Evolutionary conservation across 164 flowering plant genomes (phyloP).

Genomic region (Magnolia kwangsiensis): DNA sequence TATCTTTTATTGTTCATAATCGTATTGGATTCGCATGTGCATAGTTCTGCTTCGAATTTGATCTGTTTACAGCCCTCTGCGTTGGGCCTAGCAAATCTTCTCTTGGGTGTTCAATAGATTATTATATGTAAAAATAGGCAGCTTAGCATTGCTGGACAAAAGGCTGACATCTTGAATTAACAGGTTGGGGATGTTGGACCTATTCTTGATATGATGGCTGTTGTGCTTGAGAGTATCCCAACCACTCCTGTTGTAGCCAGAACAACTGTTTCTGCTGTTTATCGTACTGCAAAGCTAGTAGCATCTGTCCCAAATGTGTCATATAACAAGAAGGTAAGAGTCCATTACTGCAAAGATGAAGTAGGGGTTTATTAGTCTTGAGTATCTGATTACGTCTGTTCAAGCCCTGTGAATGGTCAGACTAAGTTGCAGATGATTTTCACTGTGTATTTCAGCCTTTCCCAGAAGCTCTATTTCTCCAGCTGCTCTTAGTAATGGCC

Average conservation of each 20-base stretch:
- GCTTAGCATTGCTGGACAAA: not conserved
- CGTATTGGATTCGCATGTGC: too few relatives aligned
- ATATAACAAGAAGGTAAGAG: conserved; percentile 65
- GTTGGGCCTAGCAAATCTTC: too few relatives aligned
- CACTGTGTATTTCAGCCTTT: conserved; percentile 53
- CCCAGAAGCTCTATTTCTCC: conserved; percentile 88
- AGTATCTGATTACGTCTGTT: not conserved
- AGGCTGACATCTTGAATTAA: conserved; percentile 8
- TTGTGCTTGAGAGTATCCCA: conserved; percentile 67
- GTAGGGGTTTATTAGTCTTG: not conserved
- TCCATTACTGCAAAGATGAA: not conserved
- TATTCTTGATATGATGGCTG: conserved; percentile 82
- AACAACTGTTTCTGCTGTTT: conserved; percentile 62
- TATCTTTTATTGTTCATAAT: too few relatives aligned
- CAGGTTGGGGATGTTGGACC: conserved; percentile 93
- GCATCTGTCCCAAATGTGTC: conserved; percentile 60
- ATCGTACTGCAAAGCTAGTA: conserved; percentile 56
- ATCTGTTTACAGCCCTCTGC: too few relatives aligned
- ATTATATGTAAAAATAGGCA: not conserved
- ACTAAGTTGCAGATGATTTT: conserved; percentile 8
- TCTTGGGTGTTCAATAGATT: too few relatives aligned
- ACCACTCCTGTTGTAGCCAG: conserved; percentile 44
- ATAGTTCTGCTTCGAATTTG: too few relatives aligned
- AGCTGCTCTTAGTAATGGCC: conserved; percentile 72
- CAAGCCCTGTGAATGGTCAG: not conserved